phyloP scores from a whole-genome alignment of 176 grass and related monocot species.

The Bonia amplexicaulis region DNA sequence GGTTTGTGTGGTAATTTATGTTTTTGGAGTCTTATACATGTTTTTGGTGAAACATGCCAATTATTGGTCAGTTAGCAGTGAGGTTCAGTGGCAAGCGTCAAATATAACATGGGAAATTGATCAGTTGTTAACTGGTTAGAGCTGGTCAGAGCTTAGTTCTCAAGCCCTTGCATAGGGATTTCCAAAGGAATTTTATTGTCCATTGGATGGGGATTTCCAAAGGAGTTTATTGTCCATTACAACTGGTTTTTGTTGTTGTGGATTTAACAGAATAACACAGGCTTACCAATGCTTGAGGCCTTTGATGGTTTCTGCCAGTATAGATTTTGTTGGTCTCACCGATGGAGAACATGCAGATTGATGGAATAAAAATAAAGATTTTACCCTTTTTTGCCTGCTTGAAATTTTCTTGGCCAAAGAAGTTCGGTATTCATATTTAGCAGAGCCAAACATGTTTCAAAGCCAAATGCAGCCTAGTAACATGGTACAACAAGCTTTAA shows the following conservation, averaged over 20 bases:
- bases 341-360: not conserved
- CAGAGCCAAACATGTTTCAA: slow-evolving; percentile 6
- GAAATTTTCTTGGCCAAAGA: not conserved
- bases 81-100: not conserved
- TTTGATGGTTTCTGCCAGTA: not conserved
- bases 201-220: not conserved
- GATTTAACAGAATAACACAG: not conserved
- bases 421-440: not conserved
- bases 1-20: not conserved
- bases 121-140: not conserved
- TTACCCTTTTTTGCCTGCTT: not conserved
- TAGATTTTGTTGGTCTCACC: not conserved
- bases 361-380: not conserved
- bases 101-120: not conserved
- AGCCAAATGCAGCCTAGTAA: not conserved
- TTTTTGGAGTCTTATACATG: not conserved
- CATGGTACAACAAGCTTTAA: not conserved
- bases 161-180: not conserved
- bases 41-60: not conserved
- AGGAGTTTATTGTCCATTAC: not conserved
- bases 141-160: not conserved
- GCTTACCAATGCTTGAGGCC: not conserved
- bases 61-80: not conserved
- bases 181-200: not conserved
- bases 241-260: not conserved